Evolutionary conservation across 371 early-diverging fungal genomes (phyloP).

Genomic region (Zychaea mexicana): DNA sequence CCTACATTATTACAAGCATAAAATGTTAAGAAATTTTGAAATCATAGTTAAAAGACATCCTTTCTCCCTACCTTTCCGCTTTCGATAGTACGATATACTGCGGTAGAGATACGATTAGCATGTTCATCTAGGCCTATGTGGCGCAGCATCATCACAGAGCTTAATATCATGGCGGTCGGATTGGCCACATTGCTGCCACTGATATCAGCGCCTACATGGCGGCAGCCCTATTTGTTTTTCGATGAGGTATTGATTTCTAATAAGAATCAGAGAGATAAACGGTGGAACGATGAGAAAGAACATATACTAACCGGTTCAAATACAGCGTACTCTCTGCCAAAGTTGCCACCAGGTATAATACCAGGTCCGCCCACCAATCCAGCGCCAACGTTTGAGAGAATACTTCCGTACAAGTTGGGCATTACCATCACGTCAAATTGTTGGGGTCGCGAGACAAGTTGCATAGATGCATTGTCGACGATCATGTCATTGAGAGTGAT

Average conservation of each 20-base stretch:
- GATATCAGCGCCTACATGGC: conserved; percentile 95
- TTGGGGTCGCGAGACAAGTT: conserved; percentile 93
- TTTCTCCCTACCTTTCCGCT: conserved; percentile 49
- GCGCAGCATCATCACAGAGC: conserved; percentile 90
- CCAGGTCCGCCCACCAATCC: conserved; percentile 96
- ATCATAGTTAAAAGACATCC: too few species aligned
- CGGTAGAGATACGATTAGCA: conserved; percentile 83
- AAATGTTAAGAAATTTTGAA: too few species aligned
- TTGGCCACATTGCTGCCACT: conserved; percentile 92
- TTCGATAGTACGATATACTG: conserved; percentile 50
- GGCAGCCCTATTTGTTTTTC: conserved; percentile 76
- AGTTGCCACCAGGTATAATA: conserved; percentile 93
- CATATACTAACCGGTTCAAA: conserved; percentile 79
- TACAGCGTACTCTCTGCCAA: conserved; percentile 94
- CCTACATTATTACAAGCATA: conserved; percentile 6
- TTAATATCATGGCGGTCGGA: conserved; percentile 90
- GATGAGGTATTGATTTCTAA: too few species aligned
- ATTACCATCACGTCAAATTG: conserved; percentile 98
- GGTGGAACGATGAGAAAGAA: neutral
- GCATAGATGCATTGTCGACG: conserved; percentile 98
- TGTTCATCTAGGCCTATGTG: conserved; percentile 85
- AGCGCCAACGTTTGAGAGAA: conserved; percentile 95
- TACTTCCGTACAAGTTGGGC: conserved; percentile 98
- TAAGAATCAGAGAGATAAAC: neutral
- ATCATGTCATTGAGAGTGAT: conserved; percentile 97